These are phyloP conservation scores for Apiotrichum akiyoshidainum DNA, from an alignment of 1,284 basidiomycete species.

Conservation along the genomic window DNA sequence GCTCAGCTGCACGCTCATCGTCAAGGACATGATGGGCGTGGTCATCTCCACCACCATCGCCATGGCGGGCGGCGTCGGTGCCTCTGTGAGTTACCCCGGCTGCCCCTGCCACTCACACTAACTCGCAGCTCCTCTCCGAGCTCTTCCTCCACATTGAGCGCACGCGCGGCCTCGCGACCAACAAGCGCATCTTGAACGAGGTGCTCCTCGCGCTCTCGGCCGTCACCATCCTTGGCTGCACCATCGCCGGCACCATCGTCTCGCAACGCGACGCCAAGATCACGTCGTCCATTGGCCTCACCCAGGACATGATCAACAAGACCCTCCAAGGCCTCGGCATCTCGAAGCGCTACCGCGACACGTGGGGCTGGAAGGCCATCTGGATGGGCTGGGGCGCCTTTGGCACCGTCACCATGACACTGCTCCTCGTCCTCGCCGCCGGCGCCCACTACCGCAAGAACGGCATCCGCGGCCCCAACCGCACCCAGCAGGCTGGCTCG, in stretches of 20 bases:
- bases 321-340: not conserved
- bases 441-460: slow-evolving; percentile 17
- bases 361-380: slow-evolving; percentile 10
- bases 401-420: slow-evolving; percentile 11
- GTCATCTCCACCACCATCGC: too few species aligned
- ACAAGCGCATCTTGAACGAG: slow-evolving; percentile 14
- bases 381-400: slow-evolving; percentile 15
- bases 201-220: slow-evolving; percentile 12
- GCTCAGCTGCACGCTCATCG: too few species aligned
- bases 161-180: not conserved
- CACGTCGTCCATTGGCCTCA: not conserved
- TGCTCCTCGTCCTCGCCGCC: slow-evolving; percentile 10
- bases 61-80: too few species aligned
- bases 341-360: slow-evolving; percentile 7
- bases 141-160: slow-evolving; percentile 9
- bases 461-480: too few species aligned
- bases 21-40: too few species aligned
- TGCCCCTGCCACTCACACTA: too few species aligned
- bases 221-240: slow-evolving; percentile 11
- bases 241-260: slow-evolving; percentile 7
- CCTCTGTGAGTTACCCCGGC: too few species aligned
- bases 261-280: not conserved
- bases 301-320: not conserved
- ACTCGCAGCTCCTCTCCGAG: slow-evolving; percentile 14
- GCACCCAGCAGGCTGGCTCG: too few species aligned